Evolutionary conservation across 106 monocot genomes (phyloP), one percentile per base, ranked within the genome.

Genomic region (Hemerocallis citrina): DNA sequence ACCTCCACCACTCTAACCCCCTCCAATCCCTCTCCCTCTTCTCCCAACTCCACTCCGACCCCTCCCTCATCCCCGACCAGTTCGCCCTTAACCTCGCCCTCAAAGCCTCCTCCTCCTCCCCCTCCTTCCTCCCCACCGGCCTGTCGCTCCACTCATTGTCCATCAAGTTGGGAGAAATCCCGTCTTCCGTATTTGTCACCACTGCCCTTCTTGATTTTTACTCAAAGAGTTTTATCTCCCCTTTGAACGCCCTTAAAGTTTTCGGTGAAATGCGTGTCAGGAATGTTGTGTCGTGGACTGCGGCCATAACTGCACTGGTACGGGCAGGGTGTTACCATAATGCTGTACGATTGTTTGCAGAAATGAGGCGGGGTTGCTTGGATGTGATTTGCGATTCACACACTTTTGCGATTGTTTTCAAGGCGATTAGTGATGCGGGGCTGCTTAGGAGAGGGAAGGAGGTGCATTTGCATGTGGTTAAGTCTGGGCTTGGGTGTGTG

Each of bases 231-330:
- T 64, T 64, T 13, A 28, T 9, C 2, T 35, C 44, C 4, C 20
- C 72, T 11, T 10, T 17, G 3, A 31, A 42, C 2, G 74, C 82
- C 31, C 42, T 93, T 19, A 52, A 73, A 58, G 48, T 92, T 39
- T 88, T 92, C 79, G 67, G 76, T 49, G 88, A 92, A 39, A 88
- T 81, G 88, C 79, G 68, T 12, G 5, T 21, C 0, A 64, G 62
- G 28, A 92, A 88, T 62, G 81, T 78, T 20, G 92, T 92, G 61
- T 65, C 84, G 5, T 92, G 84, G 80, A 92, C 84, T 1, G 66
- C 84, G 4, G 69, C 72, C 12, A 66, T 93, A 27, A 69, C 85
- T 24, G 74, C 89, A 14, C 80, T 93, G 7, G 79, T 70, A 32
- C 82, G 72, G 22, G 69, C 67, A n/a, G 72, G 69, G 1, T 52